phyloP scores from a whole-genome alignment of 768 basidiomycete species.

The Strobilomyces echinocephalus region DNA sequence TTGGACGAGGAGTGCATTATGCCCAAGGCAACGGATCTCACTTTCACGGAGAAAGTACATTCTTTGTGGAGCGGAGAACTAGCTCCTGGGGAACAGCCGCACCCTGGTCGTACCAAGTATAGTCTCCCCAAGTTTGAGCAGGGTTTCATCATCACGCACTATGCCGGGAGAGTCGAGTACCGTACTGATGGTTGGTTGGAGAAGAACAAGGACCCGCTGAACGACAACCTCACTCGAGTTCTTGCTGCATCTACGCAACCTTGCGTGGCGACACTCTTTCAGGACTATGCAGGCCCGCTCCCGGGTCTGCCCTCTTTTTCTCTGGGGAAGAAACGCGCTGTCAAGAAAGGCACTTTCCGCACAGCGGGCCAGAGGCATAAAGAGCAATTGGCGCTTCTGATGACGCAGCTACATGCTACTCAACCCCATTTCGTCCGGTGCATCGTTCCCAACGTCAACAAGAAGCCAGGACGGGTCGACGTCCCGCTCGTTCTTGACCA shows the following conservation, averaged over 20 bases:
- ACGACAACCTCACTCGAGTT: conserved; percentile 90
- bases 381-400: conserved; percentile 88
- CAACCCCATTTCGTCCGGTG: conserved; percentile 98
- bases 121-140: conserved; percentile 84
- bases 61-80: conserved; percentile 58
- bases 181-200: conserved; percentile 95
- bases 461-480: conserved; percentile 88
- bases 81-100: conserved; percentile 42
- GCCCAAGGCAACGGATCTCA: conserved; percentile 95
- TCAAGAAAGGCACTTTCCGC: conserved; percentile 95
- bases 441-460: conserved; percentile 90
- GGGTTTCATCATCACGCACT: conserved; percentile 93
- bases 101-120: conserved; percentile 81
- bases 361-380: conserved; percentile 95
- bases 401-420: conserved; percentile 86
- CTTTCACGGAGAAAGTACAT: conserved; percentile 91
- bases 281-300: conserved; percentile 62
- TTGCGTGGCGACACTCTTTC: conserved; percentile 79
- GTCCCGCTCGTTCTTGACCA: conserved; percentile 95
- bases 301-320: conserved; percentile 32
- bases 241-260: conserved; percentile 77
- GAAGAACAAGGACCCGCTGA: conserved; percentile 99
- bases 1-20: conserved; percentile 99
- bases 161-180: conserved; percentile 96
- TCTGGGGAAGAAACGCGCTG: conserved; percentile 58